Evolutionary conservation across 495 filamentous ascomycete species (phyloP).

Genomic region (Penicillium coprophilum): DNA sequence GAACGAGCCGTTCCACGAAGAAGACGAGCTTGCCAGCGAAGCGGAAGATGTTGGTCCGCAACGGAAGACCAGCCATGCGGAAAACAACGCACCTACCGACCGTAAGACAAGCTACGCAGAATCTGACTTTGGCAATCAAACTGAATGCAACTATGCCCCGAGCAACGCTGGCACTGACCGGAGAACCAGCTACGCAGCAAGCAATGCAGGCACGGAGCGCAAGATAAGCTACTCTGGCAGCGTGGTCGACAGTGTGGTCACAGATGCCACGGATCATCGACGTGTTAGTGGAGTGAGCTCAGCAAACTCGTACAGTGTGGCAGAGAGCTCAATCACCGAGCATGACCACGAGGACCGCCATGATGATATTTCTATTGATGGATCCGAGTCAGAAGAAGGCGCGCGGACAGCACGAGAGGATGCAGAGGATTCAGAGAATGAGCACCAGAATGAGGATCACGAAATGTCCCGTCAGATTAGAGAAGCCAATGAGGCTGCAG

Average conservation of each 20-base stretch:
- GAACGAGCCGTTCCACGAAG: slow-evolving; percentile 58
- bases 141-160: slow-evolving; percentile 29
- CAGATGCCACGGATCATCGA: slow-evolving; percentile 49
- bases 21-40: slow-evolving; percentile 49
- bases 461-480: slow-evolving; percentile 20
- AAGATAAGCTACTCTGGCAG: slow-evolving; percentile 52
- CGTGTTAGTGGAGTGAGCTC: slow-evolving; percentile 53
- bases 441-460: slow-evolving; percentile 14
- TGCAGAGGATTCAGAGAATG: slow-evolving; percentile 5
- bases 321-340: slow-evolving; percentile 17
- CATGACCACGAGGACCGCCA: slow-evolving; percentile 14
- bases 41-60: slow-evolving; percentile 51
- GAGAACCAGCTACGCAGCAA: slow-evolving; percentile 48
- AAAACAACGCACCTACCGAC: slow-evolving; percentile 40
- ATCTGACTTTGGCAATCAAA: background rate
- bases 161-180: slow-evolving; percentile 57
- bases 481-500: slow-evolving; percentile 33
- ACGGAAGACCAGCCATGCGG: slow-evolving; percentile 50
- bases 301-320: slow-evolving; percentile 33
- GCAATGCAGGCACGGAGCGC: slow-evolving; percentile 50
- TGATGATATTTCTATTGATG: slow-evolving; percentile 15
- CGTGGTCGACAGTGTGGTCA: slow-evolving; percentile 47
- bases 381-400: slow-evolving; percentile 19
- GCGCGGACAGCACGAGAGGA: slow-evolving; percentile 18
- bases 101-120: slow-evolving; percentile 11